Percentiles rank a stretch among this genome's conserved stretches.
Evolutionary conservation across 768 basidiomycete genomes (phyloP).

Genomic region (Tulasnella sp.): DNA sequence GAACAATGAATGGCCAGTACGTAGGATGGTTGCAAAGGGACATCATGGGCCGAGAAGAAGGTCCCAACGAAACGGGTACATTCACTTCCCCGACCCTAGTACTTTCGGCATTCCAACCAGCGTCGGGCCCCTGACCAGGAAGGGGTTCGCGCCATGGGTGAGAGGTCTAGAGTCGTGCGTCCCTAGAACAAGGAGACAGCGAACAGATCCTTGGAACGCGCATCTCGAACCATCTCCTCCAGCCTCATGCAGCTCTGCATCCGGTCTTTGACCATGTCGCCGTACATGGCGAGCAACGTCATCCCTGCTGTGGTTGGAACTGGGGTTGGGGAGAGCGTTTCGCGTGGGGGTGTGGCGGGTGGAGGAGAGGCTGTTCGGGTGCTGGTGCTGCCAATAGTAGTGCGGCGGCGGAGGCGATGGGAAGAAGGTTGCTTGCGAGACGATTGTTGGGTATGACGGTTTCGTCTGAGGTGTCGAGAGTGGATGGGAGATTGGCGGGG

Average conservation of each 20-base stretch:
- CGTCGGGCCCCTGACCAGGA: background rate
- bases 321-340: background rate
- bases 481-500: background rate
- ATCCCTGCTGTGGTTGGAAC: background rate
- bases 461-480: background rate
- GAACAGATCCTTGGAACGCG: background rate
- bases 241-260: constrained; percentile 15
- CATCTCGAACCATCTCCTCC: constrained; percentile 11
- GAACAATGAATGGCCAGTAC: background rate
- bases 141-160: no score
- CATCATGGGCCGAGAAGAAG: background rate
- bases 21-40: background rate
- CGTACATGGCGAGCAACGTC: constrained; percentile 11
- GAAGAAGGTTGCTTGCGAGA: background rate
- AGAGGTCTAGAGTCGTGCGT: background rate
- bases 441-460: no score
- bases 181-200: background rate
- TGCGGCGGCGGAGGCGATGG: background rate
- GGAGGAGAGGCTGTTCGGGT: background rate
- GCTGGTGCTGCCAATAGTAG: background rate
- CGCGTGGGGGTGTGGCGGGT: background rate
- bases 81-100: background rate
- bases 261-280: constrained; percentile 4
- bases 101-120: background rate
- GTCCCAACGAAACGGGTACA: background rate